These are phyloP conservation scores for Lactarius sp. DNA, from an alignment of 768 basidiomycete genomes.

Conservation along the genomic window DNA sequence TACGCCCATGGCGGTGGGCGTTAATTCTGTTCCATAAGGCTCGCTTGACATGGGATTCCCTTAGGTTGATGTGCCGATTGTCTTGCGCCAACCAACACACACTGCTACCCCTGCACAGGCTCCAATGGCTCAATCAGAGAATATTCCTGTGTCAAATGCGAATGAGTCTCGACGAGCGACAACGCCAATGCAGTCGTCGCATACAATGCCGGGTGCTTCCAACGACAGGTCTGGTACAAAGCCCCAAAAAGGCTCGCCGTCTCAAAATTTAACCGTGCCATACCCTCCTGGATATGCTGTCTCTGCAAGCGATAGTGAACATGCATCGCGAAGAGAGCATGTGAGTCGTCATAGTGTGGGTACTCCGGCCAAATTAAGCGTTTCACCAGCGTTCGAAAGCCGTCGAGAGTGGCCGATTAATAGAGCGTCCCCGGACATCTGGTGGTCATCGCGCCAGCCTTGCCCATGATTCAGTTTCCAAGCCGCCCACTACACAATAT, in stretches of 20 bases:
- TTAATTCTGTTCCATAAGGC: neutral
- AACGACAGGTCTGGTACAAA: conserved; percentile 10
- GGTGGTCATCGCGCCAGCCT: conserved; percentile 17
- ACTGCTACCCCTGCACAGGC: neutral
- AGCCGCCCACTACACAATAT: conserved; percentile 2
- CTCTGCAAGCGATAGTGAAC: conserved; percentile 26
- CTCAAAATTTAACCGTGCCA: conserved; percentile 20
- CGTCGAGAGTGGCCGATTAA: conserved; percentile 10
- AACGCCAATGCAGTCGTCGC: conserved; percentile 2
- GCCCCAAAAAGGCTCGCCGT: conserved; percentile 17
- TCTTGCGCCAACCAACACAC: conserved; percentile 15
- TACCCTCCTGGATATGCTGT: conserved; percentile 27
- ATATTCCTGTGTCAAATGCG: neutral
- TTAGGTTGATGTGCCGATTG: conserved; percentile 13
- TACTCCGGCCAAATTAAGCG: neutral
- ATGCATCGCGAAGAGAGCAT: conserved; percentile 17
- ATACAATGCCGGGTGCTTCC: neutral
- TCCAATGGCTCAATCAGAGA: conserved; percentile 4
- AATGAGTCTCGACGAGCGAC: conserved; percentile 9
- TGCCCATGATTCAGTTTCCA: conserved; percentile 17
- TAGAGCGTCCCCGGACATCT: conserved; percentile 22
- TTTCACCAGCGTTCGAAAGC: conserved; percentile 16
- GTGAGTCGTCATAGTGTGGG: conserved; percentile 9
- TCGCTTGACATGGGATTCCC: conserved; percentile 3
- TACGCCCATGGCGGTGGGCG: conserved; percentile 1